Evolutionary conservation across 2,329 filamentous ascomycete species (phyloP).

Genomic region (Coniella lustricola): DNA sequence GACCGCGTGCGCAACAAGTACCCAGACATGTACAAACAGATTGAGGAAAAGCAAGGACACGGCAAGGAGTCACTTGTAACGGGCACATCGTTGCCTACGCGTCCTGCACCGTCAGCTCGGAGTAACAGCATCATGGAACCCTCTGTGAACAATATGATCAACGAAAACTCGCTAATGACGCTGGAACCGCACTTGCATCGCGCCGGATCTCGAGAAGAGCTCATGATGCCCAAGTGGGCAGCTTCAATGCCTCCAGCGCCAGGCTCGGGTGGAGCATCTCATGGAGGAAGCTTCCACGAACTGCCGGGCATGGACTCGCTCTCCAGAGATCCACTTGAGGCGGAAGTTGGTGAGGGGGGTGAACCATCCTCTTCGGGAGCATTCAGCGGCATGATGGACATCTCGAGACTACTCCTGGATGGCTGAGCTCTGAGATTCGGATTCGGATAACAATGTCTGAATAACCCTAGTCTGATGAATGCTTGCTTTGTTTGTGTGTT

Average conservation of each 20-base stretch:
- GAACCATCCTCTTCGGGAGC: conserved; percentile 23
- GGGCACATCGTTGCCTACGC: conserved; percentile 3
- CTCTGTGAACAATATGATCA: conserved; percentile 41
- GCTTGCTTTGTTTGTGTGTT: background rate
- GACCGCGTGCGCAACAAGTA: conserved; percentile 60
- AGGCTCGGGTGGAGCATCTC: background rate
- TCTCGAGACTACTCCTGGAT: conserved; percentile 52
- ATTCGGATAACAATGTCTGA: background rate
- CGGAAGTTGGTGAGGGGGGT: conserved; percentile 21
- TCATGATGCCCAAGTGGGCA: conserved; percentile 33
- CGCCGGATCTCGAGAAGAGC: conserved; percentile 39
- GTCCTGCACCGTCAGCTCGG: conserved; percentile 25
- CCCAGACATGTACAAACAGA: conserved; percentile 48
- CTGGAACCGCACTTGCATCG: conserved; percentile 34
- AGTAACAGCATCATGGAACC: conserved; percentile 43
- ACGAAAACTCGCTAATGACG: conserved; percentile 34
- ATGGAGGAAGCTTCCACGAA: conserved; percentile 5
- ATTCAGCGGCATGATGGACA: conserved; percentile 51
- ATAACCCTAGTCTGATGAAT: background rate
- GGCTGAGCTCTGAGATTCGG: background rate
- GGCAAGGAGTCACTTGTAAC: conserved; percentile 30
- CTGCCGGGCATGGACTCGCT: conserved; percentile 12
- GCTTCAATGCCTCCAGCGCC: conserved; percentile 6
- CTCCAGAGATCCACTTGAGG: conserved; percentile 11
- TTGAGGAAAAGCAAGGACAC: conserved; percentile 48